Evolutionary conservation across 2,329 filamentous ascomycete species (phyloP).

Genomic region (Phaeosphaeriaceae sp.): DNA sequence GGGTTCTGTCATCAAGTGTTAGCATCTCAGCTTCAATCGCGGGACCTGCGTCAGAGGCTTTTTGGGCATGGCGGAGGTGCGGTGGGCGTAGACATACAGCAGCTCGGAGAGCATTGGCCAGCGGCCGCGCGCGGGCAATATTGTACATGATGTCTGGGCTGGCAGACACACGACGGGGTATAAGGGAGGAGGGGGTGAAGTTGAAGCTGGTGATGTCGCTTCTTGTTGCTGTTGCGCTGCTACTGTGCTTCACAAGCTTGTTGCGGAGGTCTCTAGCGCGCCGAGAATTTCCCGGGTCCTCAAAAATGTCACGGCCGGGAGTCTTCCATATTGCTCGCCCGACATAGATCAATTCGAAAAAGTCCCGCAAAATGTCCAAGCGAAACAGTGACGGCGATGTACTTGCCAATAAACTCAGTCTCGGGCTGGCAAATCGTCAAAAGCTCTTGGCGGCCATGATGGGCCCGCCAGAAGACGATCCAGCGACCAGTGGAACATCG

Average conservation of each 20-base stretch:
- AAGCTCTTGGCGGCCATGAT: slow-evolving; percentile 65
- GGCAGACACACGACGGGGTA: slow-evolving; percentile 33
- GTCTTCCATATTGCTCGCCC: slow-evolving; percentile 17
- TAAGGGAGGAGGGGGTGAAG: slow-evolving; percentile 21
- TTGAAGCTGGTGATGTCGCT: slow-evolving; percentile 35
- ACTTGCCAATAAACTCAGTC: slow-evolving; percentile 62
- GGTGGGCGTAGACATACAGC: slow-evolving; percentile 64
- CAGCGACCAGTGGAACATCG: slow-evolving; percentile 48
- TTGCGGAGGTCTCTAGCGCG: slow-evolving; percentile 43
- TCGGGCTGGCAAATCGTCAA: slow-evolving; percentile 63
- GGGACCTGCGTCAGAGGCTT: slow-evolving; percentile 43
- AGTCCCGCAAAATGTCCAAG: slow-evolving; percentile 41
- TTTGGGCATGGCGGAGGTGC: slow-evolving; percentile 21
- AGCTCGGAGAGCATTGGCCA: slow-evolving; percentile 81
- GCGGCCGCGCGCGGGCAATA: slow-evolving; percentile 76
- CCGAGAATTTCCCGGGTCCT: slow-evolving; percentile 40
- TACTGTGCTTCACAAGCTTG: slow-evolving; percentile 30
- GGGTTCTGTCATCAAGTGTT: slow-evolving; percentile 62
- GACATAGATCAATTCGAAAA: slow-evolving; percentile 12
- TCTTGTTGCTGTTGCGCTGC: slow-evolving; percentile 30
- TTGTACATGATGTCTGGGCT: slow-evolving; percentile 77
- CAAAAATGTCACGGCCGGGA: slow-evolving; percentile 38
- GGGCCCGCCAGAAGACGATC: slow-evolving; percentile 53
- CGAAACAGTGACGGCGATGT: slow-evolving; percentile 58
- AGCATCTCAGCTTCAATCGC: slow-evolving; percentile 31